A percentile compares a stretch with the other conserved stretches of the same genome.
phyloP scores from a whole-genome alignment of 805 yeast genomes.

The Nakazawaea peltata region DNA sequence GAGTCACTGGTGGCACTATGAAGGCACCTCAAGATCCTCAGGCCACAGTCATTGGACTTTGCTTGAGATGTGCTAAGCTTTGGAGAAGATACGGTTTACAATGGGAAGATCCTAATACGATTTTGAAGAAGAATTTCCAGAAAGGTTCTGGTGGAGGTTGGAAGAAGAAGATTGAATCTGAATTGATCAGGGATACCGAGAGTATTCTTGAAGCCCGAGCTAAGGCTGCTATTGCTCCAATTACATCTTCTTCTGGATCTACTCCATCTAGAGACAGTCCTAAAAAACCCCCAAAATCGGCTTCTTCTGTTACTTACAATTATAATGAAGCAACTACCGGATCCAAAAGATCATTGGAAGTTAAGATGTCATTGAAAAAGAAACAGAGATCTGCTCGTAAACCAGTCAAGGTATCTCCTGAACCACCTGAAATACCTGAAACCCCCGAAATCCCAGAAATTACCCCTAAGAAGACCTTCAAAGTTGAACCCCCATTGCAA shows the following conservation, averaged over 20 bases:
- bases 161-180: slow-evolving; percentile 61
- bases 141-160: slow-evolving; percentile 39
- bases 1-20: slow-evolving; percentile 52
- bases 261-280: slow-evolving; percentile 2
- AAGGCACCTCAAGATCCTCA: slow-evolving; percentile 25
- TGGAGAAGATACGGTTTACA: slow-evolving; percentile 87
- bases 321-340: background rate
- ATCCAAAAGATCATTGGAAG: slow-evolving; percentile 8
- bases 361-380: slow-evolving; percentile 7
- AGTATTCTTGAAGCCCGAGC: slow-evolving; percentile 39
- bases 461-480: slow-evolving; percentile 6
- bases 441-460: too few species aligned
- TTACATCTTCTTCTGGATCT: background rate
- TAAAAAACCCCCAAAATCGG: too few species aligned
- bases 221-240: slow-evolving; percentile 1
- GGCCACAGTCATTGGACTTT: slow-evolving; percentile 49
- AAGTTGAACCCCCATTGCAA: slow-evolving; percentile 3
- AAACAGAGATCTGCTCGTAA: slow-evolving; percentile 8
- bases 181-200: slow-evolving; percentile 54
- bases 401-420: slow-evolving; percentile 4
- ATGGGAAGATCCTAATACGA: slow-evolving; percentile 78
- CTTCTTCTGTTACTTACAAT: too few species aligned
- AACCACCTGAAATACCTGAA: too few species aligned
- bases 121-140: slow-evolving; percentile 38
- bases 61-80: slow-evolving; percentile 78